Percentiles rank a stretch among this genome's conserved stretches.
Evolutionary conservation across 2,329 filamentous ascomycete species (phyloP).

Genomic region (Trichoderma koningiopsis): DNA sequence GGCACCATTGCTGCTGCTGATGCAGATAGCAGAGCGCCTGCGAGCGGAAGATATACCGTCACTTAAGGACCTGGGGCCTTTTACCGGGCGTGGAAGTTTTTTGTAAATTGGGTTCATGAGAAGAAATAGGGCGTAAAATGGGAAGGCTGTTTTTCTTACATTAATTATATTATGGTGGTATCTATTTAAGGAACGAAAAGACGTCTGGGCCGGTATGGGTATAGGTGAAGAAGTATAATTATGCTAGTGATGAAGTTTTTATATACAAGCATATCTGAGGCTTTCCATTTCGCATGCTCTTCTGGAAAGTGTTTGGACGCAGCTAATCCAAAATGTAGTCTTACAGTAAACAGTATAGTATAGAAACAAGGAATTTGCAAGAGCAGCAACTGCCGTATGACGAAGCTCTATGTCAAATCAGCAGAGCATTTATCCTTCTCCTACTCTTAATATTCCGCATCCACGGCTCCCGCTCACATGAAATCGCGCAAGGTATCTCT

Average conservation of each 20-base stretch:
- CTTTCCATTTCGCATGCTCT: background rate
- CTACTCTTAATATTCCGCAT: background rate
- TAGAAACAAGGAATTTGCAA: background rate
- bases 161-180: background rate
- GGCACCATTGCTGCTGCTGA: constrained; percentile 88
- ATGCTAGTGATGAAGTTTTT: background rate
- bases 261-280: background rate
- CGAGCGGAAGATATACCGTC: constrained; percentile 83
- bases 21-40: constrained; percentile 76
- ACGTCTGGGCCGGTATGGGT: background rate
- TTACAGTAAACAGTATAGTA: background rate
- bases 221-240: background rate
- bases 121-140: constrained; percentile 4
- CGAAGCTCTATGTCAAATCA: background rate
- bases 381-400: background rate
- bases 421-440: background rate
- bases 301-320: background rate
- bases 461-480: background rate
- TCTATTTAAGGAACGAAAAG: background rate
- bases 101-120: background rate
- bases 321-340: background rate
- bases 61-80: constrained; percentile 51
- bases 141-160: background rate
- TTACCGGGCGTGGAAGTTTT: background rate
- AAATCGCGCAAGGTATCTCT: background rate